Evolutionary conservation across 2,329 filamentous ascomycete species (phyloP), one percentile per base, ranked within the genome.

Genomic region (Botrytis byssoidea): DNA sequence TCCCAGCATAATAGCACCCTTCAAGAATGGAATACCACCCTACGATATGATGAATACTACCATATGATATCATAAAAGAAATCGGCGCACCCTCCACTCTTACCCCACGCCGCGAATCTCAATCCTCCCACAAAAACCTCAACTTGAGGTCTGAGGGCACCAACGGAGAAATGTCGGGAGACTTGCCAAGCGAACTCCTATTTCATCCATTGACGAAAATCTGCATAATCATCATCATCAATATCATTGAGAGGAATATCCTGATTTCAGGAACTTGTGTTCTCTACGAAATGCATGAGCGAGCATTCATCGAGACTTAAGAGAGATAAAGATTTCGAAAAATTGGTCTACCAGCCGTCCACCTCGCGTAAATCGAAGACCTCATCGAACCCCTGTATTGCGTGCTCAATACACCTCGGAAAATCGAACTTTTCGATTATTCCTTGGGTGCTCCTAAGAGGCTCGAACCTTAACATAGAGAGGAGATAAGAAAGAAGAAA

Each of bases 301-400:
- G n/a, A 14, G n/a, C 51, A 57, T 57, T 18, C 51, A 29, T 29
- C 7, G 51, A 32, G 29, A 57, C n/a, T 44, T 37, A 29, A 35
- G 29, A 63, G n/a, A 69, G 22, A 70, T 14, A 42, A 65, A 57
- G 55, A 42, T 25, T n/a, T 32, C 35, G n/a, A 57, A 57, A 57
- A 57, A 4, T n/a, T 32, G 51, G 51, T 57, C n/a, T 29, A 16
- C 51, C 51, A 32, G 60, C 46, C 59, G 48, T 46, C 25, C 29
- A n/a, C 40, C 70, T 72, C 70, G 70, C 70, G 29, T 72, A 72
- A 72, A 37, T 68, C 9, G 70, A 72, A 68, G 61, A 46, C 48
- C 61, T 72, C 70, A 72, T 72, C 70, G 37, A 42, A 72, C 37
- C 70, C 70, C 35, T 44, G 70, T 48, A 72, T 72, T 59, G 70